Evolutionary conservation across 345 rosid species (phyloP).

Genomic region (Hirschfeldia incana): DNA sequence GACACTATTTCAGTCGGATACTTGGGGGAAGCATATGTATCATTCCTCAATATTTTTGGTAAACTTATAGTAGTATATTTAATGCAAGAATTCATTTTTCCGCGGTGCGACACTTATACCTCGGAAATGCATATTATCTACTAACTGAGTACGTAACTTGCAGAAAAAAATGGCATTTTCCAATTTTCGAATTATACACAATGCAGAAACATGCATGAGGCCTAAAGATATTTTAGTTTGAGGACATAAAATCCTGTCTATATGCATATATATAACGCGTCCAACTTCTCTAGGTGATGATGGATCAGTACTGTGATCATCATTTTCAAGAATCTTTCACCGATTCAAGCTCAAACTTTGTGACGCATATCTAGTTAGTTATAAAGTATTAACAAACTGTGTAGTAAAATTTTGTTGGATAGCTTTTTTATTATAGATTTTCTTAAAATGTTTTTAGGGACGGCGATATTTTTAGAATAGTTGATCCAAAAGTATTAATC

Average conservation of each 20-base stretch:
- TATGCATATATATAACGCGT: neutral
- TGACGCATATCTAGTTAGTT: neutral
- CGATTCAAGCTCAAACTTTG: conserved; percentile 16
- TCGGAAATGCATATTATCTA: neutral
- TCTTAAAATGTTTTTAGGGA: neutral
- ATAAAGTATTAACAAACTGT: neutral
- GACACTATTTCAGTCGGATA: conserved; percentile 24
- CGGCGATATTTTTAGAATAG: neutral
- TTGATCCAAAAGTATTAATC: conserved; percentile 3
- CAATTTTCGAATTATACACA: neutral
- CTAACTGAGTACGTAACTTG: neutral
- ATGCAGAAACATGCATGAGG: neutral
- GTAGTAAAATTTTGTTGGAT: neutral
- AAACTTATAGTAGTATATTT: neutral
- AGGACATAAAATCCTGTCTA: neutral
- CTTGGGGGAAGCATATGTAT: neutral
- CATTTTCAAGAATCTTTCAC: neutral
- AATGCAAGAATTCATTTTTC: neutral
- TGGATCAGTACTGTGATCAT: neutral
- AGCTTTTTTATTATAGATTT: too few relatives aligned
- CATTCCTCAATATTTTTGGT: neutral
- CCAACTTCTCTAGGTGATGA: neutral
- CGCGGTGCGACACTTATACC: neutral
- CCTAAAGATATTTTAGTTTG: neutral
- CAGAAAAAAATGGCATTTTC: neutral